Base-by-base conservation (phyloP, 768 basidiomycete species). In the Scleroderma bovista region DNA sequence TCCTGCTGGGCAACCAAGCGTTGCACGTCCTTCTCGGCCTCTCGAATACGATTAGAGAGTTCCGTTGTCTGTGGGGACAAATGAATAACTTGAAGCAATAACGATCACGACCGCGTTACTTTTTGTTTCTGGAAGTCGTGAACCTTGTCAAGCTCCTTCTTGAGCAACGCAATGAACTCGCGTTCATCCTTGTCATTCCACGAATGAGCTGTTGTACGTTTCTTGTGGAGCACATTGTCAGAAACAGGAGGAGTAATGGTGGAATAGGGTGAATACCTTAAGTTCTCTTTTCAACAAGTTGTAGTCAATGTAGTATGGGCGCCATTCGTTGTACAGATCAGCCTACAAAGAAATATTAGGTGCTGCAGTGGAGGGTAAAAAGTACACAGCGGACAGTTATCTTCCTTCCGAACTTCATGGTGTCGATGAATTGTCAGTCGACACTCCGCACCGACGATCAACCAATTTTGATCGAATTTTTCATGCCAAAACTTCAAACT, bases 101-200 rank as follows among this genome's bases (percentile, higher is more conserved):
- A 44, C 43, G 8, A 19, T 36, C 24, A 4, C 19, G 55, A 22
- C 24, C 13, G 51, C 63, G 60, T 47, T 39, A 86, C 91, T 81
- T 96, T 98, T 31, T 75, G 72, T 63, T 84, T 88, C 65, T 98
- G 95, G 63, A 98, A 98, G 60, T 86, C 84, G 58, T 94, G 86
- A 39, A 97, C 84, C 72, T 98, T 98, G 61, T 93, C 89, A 29
- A 98, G 76, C 71, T 98, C 93, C 51, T 73, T 74, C 60, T 88
- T 86, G 48, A 97, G 81, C 72, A 86, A 78, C 38, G 62, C 67
- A 11, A 83, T 85, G 62, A 98, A 98, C 36, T 88, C 82, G 31
- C 74, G 72, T 69, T 98, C 95, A 64, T 96, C 92, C 13, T 74
- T 69, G 40, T 80, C 78, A 29, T 74, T 78, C 95, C 95, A 97